Base-by-base conservation (phyloP, 2,329 filamentous ascomycete species). In the Neofusicoccum cordaticola region DNA sequence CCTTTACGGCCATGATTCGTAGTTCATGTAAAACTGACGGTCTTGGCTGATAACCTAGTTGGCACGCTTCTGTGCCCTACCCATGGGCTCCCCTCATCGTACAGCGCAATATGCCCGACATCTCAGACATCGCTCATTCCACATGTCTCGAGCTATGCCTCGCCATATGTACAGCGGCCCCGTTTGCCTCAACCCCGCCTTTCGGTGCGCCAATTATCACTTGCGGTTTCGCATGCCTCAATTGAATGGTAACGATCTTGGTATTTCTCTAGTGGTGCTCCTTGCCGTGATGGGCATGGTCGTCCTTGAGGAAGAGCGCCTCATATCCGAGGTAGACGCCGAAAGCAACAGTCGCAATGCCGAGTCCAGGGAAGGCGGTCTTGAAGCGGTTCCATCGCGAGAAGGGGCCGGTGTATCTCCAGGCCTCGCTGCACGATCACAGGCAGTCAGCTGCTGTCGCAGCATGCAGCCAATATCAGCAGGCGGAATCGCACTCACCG, bases 391-490 rank as follows among this genome's bases (percentile, higher is more conserved):
- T 96, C 82, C 84, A 90, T 72, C 94, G 87, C 69, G 89, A 90
- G 84, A 97, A 98, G 63, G 87, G 89, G 68, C 94, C 95, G 41
- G 86, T 88, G 84, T 97, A 97, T 80, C 95, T 87, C 95, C 95
- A 99, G 75, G 91, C 86, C 83, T 99, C 95, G 75, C 95, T 99
- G 77, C 27, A 37, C 47, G 17, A 48, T 27, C 22, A 31, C 53
- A 15, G 37, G 44, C 44, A 34, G 50, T 60, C 58, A 67, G 57
- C 39, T 19, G 22, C 27, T 13, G 48, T 37, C 48, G 22, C 56
- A 19, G 50, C 34, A 12, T 61, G 15, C 9, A 50, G 64, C 9
- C 31, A 9, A 3, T 27, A 42, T 22, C 35, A 39, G 47, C 34
- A 15, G 65, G 67, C 35, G 17, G 37, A 17, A 31, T 27, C 52